Evolutionary conservation across 2,329 filamentous ascomycete genomes (phyloP).

Genomic region (Colletotrichum graminicola): DNA sequence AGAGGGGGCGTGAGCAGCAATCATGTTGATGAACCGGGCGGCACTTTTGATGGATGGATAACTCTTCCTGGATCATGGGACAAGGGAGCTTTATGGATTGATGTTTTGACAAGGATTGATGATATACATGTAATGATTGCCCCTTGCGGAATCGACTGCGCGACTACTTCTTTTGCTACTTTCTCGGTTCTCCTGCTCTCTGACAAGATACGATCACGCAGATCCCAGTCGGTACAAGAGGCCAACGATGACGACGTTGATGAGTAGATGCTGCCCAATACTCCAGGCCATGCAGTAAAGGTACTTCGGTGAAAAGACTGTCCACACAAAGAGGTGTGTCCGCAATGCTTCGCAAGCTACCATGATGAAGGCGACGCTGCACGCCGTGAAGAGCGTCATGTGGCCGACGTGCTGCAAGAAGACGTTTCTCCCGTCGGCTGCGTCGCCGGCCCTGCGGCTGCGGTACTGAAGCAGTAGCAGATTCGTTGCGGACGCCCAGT

Average conservation of each 20-base stretch:
- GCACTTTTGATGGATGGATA: slow-evolving; percentile 16
- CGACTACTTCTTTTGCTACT: not conserved
- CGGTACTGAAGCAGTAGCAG: slow-evolving; percentile 63
- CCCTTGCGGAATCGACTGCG: slow-evolving; percentile 11
- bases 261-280: slow-evolving; percentile 80
- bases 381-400: slow-evolving; percentile 77
- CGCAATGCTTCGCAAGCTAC: slow-evolving; percentile 84
- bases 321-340: slow-evolving; percentile 98
- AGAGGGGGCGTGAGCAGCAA: slow-evolving; percentile 47
- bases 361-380: slow-evolving; percentile 82
- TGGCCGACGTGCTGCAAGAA: slow-evolving; percentile 68
- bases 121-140: slow-evolving; percentile 38
- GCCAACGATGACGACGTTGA: slow-evolving; percentile 75
- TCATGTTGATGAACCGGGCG: not conserved
- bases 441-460: slow-evolving; percentile 47
- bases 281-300: slow-evolving; percentile 93
- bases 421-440: slow-evolving; percentile 43
- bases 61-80: slow-evolving; percentile 2
- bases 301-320: slow-evolving; percentile 97
- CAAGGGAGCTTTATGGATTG: slow-evolving; percentile 14
- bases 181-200: not conserved
- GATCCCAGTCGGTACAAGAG: slow-evolving; percentile 66
- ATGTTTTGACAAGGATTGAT: slow-evolving; percentile 29
- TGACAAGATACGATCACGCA: not conserved
- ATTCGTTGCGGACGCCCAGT: slow-evolving; percentile 80